These are phyloP conservation scores for Veloboletus limbatus DNA, from an alignment of 1,284 basidiomycete species.

Conservation along the genomic window DNA sequence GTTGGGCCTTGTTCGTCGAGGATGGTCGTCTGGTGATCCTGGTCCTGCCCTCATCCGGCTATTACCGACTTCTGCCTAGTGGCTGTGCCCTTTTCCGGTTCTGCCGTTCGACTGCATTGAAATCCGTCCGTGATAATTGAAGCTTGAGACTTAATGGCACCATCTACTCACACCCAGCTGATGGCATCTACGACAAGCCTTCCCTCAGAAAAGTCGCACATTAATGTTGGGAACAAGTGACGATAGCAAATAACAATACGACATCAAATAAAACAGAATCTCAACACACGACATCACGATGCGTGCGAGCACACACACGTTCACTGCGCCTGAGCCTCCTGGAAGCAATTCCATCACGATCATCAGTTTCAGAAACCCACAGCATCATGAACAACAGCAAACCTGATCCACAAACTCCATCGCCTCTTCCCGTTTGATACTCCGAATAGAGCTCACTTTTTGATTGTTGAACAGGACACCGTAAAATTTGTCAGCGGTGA, in stretches of 20 bases:
- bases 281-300: no score
- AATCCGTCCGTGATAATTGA: no score
- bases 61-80: conserved; percentile 29
- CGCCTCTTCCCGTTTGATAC: conserved; percentile 82
- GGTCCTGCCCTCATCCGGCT: conserved; percentile 12
- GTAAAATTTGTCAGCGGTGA: conserved; percentile 93
- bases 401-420: conserved; percentile 88
- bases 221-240: conserved; percentile 5
- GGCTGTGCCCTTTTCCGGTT: no score
- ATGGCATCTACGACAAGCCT: no score
- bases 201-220: no score
- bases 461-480: conserved; percentile 99
- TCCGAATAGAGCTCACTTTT: conserved; percentile 86
- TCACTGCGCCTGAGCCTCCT: conserved; percentile 59
- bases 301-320: no score
- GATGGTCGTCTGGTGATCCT: conserved; percentile 1
- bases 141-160: no score
- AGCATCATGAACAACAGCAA: conserved; percentile 13
- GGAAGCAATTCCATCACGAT: no score
- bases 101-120: no score
- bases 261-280: no score
- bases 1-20: conserved; percentile 26
- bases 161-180: no score
- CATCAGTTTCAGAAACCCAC: background rate
- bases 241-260: conserved; percentile 30